Evolutionary conservation across 768 basidiomycete genomes (phyloP).

Genomic region (Mycena amicta): DNA sequence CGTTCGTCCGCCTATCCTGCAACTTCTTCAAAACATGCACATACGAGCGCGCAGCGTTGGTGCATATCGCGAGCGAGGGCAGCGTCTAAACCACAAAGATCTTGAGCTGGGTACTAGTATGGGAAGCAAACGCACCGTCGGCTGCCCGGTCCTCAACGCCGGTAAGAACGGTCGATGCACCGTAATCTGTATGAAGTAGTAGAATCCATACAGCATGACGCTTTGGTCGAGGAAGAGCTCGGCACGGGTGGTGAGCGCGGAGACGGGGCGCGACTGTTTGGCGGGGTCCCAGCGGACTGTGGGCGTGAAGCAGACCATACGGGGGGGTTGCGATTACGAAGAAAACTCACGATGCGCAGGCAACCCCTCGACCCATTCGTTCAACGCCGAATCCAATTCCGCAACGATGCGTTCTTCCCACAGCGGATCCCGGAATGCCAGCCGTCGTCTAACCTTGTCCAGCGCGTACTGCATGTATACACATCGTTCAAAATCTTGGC

Average conservation of each 20-base stretch:
- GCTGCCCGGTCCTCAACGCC: too few species aligned
- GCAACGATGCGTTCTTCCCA: background rate
- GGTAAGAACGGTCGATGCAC: conserved; percentile 84
- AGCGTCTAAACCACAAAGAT: too few species aligned
- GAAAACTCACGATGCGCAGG: background rate
- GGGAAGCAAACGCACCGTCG: too few species aligned
- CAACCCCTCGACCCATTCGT: background rate
- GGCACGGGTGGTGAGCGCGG: background rate
- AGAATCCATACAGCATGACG: background rate
- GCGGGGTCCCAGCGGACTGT: background rate
- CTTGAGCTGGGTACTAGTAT: too few species aligned
- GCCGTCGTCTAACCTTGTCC: background rate
- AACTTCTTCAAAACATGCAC: too few species aligned
- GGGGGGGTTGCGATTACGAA: background rate
- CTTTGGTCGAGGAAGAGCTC: background rate
- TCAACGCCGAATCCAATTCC: background rate
- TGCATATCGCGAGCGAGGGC: too few species aligned
- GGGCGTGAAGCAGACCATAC: background rate
- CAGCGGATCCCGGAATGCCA: background rate
- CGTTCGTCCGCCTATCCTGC: too few species aligned
- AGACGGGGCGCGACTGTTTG: background rate
- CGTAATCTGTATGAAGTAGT: conserved; percentile 56
- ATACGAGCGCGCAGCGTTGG: too few species aligned
- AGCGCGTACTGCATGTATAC: background rate
- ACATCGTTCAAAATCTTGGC: background rate